Evolutionary conservation across 1,284 basidiomycete species (phyloP).

Genomic region (Sutorius eximius): DNA sequence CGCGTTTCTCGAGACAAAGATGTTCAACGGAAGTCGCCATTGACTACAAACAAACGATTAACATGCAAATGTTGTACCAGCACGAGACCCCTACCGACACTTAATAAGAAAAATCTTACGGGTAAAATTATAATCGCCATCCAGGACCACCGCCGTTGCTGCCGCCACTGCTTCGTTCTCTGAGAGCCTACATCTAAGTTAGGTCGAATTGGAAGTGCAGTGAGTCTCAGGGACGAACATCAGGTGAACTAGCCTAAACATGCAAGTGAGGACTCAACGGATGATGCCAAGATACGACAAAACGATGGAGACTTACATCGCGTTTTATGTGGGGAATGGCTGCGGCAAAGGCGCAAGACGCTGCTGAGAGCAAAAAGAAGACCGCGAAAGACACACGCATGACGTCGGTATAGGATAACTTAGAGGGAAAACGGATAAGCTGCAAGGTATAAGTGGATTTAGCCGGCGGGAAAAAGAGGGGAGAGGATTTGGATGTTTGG

Average conservation of each 20-base stretch:
- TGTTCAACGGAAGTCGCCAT: background rate
- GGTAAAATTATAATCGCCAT: no score
- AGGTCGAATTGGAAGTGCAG: background rate
- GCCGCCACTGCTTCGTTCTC: background rate
- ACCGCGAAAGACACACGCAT: slow-evolving; percentile 19
- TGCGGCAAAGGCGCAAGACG: slow-evolving; percentile 9
- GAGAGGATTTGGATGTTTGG: background rate
- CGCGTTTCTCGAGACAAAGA: background rate
- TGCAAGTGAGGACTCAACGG: background rate
- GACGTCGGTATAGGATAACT: background rate
- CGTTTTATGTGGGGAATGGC: slow-evolving; percentile 11
- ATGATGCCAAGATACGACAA: no score
- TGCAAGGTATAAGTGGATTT: background rate
- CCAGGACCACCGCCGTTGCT: no score
- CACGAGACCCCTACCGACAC: background rate
- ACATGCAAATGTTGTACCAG: no score
- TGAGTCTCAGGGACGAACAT: background rate
- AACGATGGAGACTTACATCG: slow-evolving; percentile 6
- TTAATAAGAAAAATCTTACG: background rate
- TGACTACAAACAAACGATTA: background rate
- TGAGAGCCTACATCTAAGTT: background rate
- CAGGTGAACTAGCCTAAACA: background rate
- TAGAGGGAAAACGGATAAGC: background rate
- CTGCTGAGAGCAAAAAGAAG: slow-evolving; percentile 13
- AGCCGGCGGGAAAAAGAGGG: background rate